These are phyloP conservation scores for Ceratobasidium sp. DNA, from an alignment of 1,284 basidiomycete genomes.

Conservation along the genomic window DNA sequence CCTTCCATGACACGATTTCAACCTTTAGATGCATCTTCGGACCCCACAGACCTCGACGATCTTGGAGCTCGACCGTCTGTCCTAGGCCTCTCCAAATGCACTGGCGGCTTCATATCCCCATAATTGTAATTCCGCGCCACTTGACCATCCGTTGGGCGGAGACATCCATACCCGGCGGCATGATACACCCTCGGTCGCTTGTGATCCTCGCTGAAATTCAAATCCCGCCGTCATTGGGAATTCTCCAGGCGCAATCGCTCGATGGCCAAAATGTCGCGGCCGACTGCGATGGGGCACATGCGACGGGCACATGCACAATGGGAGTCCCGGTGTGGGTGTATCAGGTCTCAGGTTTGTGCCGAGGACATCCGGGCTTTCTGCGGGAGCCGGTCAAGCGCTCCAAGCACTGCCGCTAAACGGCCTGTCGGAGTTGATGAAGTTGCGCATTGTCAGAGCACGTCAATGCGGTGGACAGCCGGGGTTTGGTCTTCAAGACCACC, in stretches of 20 bases:
- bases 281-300: slow-evolving; percentile 7
- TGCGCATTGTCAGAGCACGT: not conserved
- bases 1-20: slow-evolving; percentile 23
- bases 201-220: slow-evolving; percentile 38
- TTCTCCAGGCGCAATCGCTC: not conserved
- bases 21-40: not conserved
- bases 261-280: slow-evolving; percentile 40
- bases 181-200: slow-evolving; percentile 23
- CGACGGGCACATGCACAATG: slow-evolving; percentile 11
- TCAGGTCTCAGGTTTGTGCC: not conserved
- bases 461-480: not conserved
- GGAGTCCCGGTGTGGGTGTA: not conserved
- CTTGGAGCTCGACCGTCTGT: not conserved
- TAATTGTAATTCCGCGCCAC: slow-evolving; percentile 40
- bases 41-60: not conserved
- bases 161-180: not conserved
- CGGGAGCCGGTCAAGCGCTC: not conserved
- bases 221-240: slow-evolving; percentile 35
- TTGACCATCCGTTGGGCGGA: slow-evolving; percentile 17
- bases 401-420: slow-evolving; percentile 22
- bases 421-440: slow-evolving; percentile 13
- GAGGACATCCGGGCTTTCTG: not conserved
- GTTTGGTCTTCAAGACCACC: not conserved
- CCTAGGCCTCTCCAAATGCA: slow-evolving; percentile 15
- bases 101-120: not conserved